These are phyloP conservation scores for Alternaria brassicicola DNA, from an alignment of 2,329 filamentous ascomycete genomes.

Conservation along the genomic window DNA sequence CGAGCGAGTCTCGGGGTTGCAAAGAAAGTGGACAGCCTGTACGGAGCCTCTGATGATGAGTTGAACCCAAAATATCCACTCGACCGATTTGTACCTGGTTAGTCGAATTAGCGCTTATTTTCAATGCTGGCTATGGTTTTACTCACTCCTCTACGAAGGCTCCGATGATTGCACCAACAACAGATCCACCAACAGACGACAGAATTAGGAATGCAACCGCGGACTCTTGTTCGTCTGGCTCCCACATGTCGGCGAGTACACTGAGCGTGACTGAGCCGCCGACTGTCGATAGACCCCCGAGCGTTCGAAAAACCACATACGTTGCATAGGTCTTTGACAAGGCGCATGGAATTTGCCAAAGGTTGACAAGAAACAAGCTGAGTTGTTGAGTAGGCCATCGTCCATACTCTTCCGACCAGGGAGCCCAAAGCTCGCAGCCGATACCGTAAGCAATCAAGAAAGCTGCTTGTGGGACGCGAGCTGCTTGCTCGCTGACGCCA, in stretches of 20 bases:
- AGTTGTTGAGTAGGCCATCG: conserved; percentile 59
- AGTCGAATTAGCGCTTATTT: background rate
- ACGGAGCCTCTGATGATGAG: conserved; percentile 76
- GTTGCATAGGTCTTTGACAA: conserved; percentile 53
- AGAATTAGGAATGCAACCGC: conserved; percentile 66
- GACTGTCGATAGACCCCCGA: conserved; percentile 66
- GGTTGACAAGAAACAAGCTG: conserved; percentile 59
- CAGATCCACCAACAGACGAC: conserved; percentile 62
- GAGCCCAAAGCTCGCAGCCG: conserved; percentile 60
- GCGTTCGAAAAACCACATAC: conserved; percentile 53
- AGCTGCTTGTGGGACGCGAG: conserved; percentile 56
- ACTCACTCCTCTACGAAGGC: conserved; percentile 55
- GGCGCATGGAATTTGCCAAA: conserved; percentile 58
- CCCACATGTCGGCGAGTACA: conserved; percentile 68
- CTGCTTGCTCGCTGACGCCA: conserved; percentile 54
- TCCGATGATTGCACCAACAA: conserved; percentile 61
- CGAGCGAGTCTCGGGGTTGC: conserved; percentile 76
- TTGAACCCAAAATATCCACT: conserved; percentile 77
- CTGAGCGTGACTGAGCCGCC: conserved; percentile 68
- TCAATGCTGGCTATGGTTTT: conserved; percentile 37
- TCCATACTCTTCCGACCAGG: conserved; percentile 61
- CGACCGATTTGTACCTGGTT: background rate
- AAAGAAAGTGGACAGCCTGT: conserved; percentile 68
- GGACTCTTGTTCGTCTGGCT: conserved; percentile 62
- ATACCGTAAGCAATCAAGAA: conserved; percentile 60